phyloP scores from a whole-genome alignment of 139 green algal genomes.

The Coccomyxa sp. region DNA sequence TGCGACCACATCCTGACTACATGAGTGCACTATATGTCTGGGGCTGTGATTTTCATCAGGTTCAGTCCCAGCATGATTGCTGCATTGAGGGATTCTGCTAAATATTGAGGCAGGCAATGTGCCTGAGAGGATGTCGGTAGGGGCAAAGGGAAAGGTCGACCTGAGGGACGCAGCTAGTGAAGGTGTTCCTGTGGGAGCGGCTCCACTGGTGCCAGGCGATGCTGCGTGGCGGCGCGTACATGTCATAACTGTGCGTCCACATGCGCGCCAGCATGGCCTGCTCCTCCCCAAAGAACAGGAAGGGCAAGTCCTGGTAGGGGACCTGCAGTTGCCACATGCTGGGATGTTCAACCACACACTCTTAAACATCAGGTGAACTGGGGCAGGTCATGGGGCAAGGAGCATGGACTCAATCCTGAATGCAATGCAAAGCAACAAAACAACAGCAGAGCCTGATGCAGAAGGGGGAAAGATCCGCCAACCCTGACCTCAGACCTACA shows the following conservation, averaged over 20 bases:
- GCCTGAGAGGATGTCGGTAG: no score
- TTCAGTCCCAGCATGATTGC: no score
- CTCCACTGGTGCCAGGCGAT: slow-evolving; percentile 67
- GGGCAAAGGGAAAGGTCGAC: no score
- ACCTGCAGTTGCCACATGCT: slow-evolving; percentile 26
- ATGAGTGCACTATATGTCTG: no score
- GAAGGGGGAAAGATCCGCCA: no score
- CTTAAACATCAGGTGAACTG: no score
- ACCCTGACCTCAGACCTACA: not conserved
- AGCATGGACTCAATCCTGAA: not conserved
- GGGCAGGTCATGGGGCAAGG: no score
- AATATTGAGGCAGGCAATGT: no score
- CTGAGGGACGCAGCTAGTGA: slow-evolving; percentile 8
- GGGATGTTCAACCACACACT: slow-evolving; percentile 7
- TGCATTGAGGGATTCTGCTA: no score
- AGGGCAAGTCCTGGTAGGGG: slow-evolving; percentile 52
- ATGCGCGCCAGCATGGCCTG: slow-evolving; percentile 50
- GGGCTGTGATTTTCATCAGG: no score
- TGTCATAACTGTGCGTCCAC: slow-evolving; percentile 58
- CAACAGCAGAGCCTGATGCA: not conserved
- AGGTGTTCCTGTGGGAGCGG: slow-evolving; percentile 23
- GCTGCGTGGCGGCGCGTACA: slow-evolving; percentile 41
- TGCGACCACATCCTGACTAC: no score
- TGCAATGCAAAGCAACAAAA: not conserved
- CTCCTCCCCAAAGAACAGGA: slow-evolving; percentile 81